Evolutionary conservation across 148 eudicot genomes (phyloP), one percentile per base, ranked within the genome.

Genomic region (Cornus controversa): DNA sequence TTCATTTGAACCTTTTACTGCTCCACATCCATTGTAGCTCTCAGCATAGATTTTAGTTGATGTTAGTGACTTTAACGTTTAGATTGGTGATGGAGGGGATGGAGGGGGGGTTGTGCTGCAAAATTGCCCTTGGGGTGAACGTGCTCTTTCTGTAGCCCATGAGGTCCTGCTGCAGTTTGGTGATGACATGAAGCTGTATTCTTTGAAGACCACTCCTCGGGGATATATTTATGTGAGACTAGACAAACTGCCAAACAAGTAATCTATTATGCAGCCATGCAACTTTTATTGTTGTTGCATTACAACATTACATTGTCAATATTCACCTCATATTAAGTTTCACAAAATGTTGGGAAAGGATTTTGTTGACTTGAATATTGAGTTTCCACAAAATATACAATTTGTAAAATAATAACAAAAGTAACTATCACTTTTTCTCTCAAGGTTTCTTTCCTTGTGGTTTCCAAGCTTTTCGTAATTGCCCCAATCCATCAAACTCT

Each of bases 71-170:
- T 60, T 62, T 75, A 68, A 82, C 67, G 63, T 72, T 25, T 75
- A 96, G 97, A 75, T 90, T 77, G 99, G 91, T 20, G 98, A 96
- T 85, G 99, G 99, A 80, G 97, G 97, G 34, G 93, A 90, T 86
- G 99, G 99, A 34, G 99, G 99, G 79, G 99, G 99, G 78, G 79
- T 96, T 42, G 94, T 86, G 76, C 85, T 96, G 29, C 90, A 93
- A 74, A 89, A 87, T 74, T 87, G 94, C 73, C 79, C 87, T 68
- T 96, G 99, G 99, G 99, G 98, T 53, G 94, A 88, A 70, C 89
- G 74, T 68, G 97, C 82, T 70, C 76, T 96, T 72, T 89, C 95
- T 22, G 85, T 93, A 73, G 97, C 97, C 77, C 89, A 66, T 67
- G 93, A 93, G 79, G 87, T 93, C 74, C 64, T 96, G 74, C 75